Percentiles rank a stretch among this genome's conserved stretches.
Conservation (phyloP, 768 basidiomycete species). For the Scleroderma bovista region DNA sequence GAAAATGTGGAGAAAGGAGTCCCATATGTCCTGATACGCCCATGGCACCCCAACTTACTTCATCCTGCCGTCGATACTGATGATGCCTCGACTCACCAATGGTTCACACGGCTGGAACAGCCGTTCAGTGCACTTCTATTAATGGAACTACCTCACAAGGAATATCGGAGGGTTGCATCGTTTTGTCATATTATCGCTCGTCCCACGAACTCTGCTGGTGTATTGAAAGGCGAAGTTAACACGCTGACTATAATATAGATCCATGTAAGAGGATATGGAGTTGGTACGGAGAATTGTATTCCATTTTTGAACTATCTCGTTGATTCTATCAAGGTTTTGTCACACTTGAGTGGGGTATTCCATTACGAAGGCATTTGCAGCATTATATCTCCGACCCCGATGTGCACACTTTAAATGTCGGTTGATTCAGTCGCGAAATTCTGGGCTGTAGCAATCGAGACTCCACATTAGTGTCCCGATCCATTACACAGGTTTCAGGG, state of each 20-base stretch:
- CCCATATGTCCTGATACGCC: neutral
- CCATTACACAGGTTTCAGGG: too few relatives aligned
- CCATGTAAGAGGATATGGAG: too few relatives aligned
- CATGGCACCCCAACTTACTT: neutral
- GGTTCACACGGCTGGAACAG: neutral
- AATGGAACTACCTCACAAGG: neutral
- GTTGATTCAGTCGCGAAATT: too few relatives aligned
- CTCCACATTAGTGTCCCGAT: too few relatives aligned
- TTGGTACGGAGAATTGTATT: too few relatives aligned
- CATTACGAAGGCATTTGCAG: too few relatives aligned
- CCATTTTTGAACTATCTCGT: too few relatives aligned
- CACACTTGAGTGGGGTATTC: too few relatives aligned
- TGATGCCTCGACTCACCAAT: neutral
- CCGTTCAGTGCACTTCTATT: constrained; percentile 1
- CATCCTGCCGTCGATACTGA: neutral
- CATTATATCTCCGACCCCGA: too few relatives aligned
- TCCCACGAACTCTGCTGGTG: neutral
- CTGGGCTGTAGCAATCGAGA: too few relatives aligned
- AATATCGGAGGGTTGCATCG: neutral
- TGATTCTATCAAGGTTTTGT: too few relatives aligned
- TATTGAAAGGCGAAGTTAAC: neutral
- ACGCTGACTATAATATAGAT: neutral
- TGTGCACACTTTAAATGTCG: too few relatives aligned
- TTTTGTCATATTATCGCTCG: neutral
- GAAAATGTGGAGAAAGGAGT: neutral